These are phyloP conservation scores for Evernia prunastri DNA, from an alignment of 495 filamentous ascomycete species.

Conservation along the genomic window DNA sequence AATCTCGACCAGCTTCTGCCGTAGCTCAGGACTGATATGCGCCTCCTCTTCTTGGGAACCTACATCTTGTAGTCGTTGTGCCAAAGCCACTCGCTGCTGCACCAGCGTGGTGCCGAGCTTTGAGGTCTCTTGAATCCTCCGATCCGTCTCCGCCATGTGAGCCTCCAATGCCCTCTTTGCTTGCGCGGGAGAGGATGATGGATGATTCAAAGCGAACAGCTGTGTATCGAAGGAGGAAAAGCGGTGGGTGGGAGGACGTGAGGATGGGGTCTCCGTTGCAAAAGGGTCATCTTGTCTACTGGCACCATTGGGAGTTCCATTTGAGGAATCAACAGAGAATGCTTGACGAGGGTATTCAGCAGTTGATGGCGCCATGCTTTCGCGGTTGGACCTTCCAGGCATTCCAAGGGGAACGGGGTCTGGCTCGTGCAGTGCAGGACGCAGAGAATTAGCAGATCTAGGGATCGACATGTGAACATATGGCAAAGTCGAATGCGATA, in stretches of 20 bases:
- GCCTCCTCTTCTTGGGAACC: constrained; percentile 69
- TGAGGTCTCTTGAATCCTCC: constrained; percentile 82
- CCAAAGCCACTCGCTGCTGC: constrained; percentile 72
- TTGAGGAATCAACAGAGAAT: not conserved
- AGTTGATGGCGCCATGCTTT: constrained; percentile 13
- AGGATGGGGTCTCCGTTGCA: constrained; percentile 33
- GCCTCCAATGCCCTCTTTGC: constrained; percentile 84
- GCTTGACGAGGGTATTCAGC: constrained; percentile 13
- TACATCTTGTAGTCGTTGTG: constrained; percentile 75
- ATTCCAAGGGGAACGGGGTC: not conserved
- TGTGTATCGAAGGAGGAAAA: constrained; percentile 75
- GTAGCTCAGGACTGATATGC: constrained; percentile 79
- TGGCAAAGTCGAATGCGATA: not conserved
- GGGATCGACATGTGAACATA: not conserved
- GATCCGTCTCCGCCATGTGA: constrained; percentile 84
- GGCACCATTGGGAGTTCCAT: constrained; percentile 20
- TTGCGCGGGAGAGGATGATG: constrained; percentile 70
- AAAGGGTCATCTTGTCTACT: constrained; percentile 43
- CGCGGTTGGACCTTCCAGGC: not conserved
- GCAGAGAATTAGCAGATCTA: constrained; percentile 3
- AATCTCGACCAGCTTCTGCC: constrained; percentile 74
- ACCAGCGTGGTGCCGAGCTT: constrained; percentile 80
- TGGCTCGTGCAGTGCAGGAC: constrained; percentile 2
- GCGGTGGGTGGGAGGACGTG: constrained; percentile 52
- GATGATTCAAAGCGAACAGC: constrained; percentile 67